Evolutionary conservation across 352 stramenopile species (phyloP).

Genomic region (Phytophthora ramorum): DNA sequence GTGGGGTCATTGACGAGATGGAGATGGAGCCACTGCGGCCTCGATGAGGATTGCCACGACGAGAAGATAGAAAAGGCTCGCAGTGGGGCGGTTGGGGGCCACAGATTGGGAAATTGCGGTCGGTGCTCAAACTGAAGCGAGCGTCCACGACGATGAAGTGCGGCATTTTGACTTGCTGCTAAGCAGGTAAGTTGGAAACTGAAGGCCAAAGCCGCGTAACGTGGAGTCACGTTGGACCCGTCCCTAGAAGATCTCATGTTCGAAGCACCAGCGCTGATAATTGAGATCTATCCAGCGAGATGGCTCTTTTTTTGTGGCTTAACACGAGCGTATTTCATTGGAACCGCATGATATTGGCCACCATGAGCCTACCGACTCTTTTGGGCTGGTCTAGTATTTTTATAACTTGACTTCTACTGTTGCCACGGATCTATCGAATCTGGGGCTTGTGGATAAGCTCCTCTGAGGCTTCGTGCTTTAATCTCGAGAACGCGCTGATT

Average conservation of each 20-base stretch:
- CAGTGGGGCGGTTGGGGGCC: conserved; percentile 1
- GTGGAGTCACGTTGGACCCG: conserved; percentile 8
- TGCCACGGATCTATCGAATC: too few relatives aligned
- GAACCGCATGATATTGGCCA: neutral
- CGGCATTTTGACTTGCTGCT: conserved; percentile 20
- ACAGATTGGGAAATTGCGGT: conserved; percentile 1
- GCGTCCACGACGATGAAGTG: conserved; percentile 40
- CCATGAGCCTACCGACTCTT: conserved; percentile 16
- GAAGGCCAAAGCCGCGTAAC: neutral
- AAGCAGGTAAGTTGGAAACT: conserved; percentile 18
- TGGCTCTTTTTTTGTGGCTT: conserved; percentile 15
- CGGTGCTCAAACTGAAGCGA: conserved; percentile 28
- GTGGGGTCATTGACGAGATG: conserved; percentile 15
- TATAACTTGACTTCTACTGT: neutral
- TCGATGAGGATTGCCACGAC: conserved; percentile 12
- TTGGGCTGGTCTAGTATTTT: conserved; percentile 11
- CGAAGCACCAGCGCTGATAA: conserved; percentile 5
- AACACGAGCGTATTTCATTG: conserved; percentile 7
- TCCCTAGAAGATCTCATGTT: conserved; percentile 15
- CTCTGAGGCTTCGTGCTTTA: too few relatives aligned
- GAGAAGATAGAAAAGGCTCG: conserved; percentile 1
- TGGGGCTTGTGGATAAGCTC: conserved; percentile 11
- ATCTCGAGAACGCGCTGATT: too few relatives aligned
- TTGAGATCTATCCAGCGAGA: conserved; percentile 33
- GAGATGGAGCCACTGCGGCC: conserved; percentile 38